Conservation (phyloP, 2,329 filamentous ascomycete species). For the Cryphonectria japonica region DNA sequence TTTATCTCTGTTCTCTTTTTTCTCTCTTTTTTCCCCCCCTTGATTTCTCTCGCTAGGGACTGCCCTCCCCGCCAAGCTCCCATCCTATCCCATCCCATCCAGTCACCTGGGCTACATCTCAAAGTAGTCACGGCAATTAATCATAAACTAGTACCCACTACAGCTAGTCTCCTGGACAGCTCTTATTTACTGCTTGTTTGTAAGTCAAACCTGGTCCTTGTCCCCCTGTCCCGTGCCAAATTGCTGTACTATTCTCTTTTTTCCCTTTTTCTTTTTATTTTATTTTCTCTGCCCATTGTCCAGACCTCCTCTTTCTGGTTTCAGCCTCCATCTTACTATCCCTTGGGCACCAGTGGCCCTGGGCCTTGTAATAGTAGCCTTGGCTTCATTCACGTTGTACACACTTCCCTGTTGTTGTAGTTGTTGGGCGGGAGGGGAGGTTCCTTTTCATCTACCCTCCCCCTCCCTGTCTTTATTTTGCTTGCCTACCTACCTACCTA, state of each 20-base stretch:
- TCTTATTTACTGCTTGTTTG: conserved; percentile 1
- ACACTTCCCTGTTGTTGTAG: conserved; percentile 17
- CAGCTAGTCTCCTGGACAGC: conserved; percentile 13
- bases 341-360: conserved; percentile 15
- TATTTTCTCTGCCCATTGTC: neutral
- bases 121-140: neutral
- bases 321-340: conserved; percentile 12
- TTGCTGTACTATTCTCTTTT: conserved; percentile 19
- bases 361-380: neutral
- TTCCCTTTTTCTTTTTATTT: conserved; percentile 7
- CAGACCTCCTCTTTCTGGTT: conserved; percentile 6
- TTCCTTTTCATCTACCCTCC: neutral
- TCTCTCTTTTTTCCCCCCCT: neutral
- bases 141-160: conserved; percentile 10
- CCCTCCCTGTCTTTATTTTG: neutral
- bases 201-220: conserved; percentile 29
- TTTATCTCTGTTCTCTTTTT: too few species aligned
- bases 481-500: conserved; percentile 4
- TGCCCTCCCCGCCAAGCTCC: too few species aligned
- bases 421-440: neutral
- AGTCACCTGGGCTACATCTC: neutral
- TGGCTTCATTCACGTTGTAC: neutral
- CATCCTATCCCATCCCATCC: neutral
- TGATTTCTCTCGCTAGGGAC: too few species aligned
- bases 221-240: conserved; percentile 25